Percentiles rank a stretch among this genome's conserved stretches.
phyloP scores from a whole-genome alignment of 1,139 yeast genomes.

The Blastobotrys petasosporus region DNA sequence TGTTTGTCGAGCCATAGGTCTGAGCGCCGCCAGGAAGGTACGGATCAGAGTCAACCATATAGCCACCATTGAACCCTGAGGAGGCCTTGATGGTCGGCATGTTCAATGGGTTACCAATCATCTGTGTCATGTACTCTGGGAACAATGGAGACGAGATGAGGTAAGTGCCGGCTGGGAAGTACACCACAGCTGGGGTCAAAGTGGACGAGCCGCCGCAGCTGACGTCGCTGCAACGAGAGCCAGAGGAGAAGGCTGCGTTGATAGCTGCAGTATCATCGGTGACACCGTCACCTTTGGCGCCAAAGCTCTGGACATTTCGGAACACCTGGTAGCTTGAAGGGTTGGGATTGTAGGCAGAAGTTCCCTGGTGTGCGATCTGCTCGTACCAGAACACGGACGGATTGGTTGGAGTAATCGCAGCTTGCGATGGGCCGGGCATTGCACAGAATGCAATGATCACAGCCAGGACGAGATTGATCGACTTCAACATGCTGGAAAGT shows the following conservation, averaged over 20 bases:
- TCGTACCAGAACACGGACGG: constrained; percentile 16
- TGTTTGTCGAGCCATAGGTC: constrained; percentile 10
- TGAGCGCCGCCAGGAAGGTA: neutral
- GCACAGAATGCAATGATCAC: no score
- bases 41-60: constrained; percentile 10
- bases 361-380: constrained; percentile 9
- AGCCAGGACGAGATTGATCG: no score
- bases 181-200: constrained; percentile 15
- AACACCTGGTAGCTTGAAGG: constrained; percentile 7
- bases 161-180: constrained; percentile 15
- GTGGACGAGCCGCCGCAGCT: constrained; percentile 12
- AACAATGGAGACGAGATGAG: constrained; percentile 8
- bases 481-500: no score
- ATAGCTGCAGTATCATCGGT: constrained; percentile 15
- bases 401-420: constrained; percentile 5
- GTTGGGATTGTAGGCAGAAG: constrained; percentile 13
- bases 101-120: constrained; percentile 11
- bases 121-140: constrained; percentile 12
- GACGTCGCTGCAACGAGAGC: neutral
- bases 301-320: constrained; percentile 12
- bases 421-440: neutral
- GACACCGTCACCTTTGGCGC: constrained; percentile 4
- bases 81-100: constrained; percentile 11
- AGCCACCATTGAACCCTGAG: constrained; percentile 4
- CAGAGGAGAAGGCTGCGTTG: constrained; percentile 11